These are phyloP conservation scores for Linnemannia hyalina DNA, from an alignment of 192 early-diverging fungal genomes.

Conservation along the genomic window DNA sequence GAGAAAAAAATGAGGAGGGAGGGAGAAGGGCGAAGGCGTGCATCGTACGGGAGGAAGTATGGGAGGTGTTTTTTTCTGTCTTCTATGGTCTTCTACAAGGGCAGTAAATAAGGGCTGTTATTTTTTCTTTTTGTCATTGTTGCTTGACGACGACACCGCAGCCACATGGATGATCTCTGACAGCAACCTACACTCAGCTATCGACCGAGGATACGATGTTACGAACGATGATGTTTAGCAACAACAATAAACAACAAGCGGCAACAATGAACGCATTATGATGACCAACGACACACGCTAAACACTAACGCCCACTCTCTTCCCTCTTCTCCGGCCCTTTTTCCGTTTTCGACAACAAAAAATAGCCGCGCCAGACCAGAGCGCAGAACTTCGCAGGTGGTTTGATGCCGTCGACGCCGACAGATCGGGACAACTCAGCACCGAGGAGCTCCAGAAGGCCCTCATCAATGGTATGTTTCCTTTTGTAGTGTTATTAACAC, in stretches of 20 bases:
- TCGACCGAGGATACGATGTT: no score
- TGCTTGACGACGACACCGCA: not conserved
- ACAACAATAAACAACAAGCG: no score
- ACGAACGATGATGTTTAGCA: not conserved
- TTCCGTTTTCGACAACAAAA: not conserved
- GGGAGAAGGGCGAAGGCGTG: not conserved
- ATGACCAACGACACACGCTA: not conserved
- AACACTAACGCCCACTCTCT: not conserved
- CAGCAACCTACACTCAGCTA: no score
- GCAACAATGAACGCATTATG: no score
- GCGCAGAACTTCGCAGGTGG: constrained; percentile 49
- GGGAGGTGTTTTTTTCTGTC: not conserved
- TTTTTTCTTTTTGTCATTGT: not conserved
- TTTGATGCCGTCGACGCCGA: constrained; percentile 77
- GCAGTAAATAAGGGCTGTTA: not conserved
- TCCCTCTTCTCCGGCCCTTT: not conserved
- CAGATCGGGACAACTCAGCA: constrained; percentile 76
- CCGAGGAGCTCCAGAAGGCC: constrained; percentile 77
- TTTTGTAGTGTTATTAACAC: not conserved
- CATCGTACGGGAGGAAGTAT: not conserved
- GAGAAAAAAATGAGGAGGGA: no score
- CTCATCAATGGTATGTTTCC: constrained; percentile 71
- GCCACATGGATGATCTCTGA: not conserved
- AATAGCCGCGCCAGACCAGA: constrained; percentile 20
- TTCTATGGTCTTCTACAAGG: not conserved